Conservation (phyloP, 2,329 filamentous ascomycete genomes). For the Colletotrichum sojae region DNA sequence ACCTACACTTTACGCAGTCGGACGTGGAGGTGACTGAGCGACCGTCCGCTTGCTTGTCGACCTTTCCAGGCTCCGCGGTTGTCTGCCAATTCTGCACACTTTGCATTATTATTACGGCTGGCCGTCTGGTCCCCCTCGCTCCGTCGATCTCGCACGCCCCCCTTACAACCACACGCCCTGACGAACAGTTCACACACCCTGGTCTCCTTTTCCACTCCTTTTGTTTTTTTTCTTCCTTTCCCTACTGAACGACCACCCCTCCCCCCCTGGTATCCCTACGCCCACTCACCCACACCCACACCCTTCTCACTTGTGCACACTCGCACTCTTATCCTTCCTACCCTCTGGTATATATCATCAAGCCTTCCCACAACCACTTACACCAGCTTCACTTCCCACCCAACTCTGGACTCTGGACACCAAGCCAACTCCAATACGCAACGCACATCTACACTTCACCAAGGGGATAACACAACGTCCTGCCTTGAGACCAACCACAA, state of each 20-base stretch:
- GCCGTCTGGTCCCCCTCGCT: constrained; percentile 8
- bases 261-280: constrained; percentile 5
- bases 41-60: constrained; percentile 18
- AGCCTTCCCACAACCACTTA: constrained; percentile 32
- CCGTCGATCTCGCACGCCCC: constrained; percentile 18
- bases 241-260: constrained; percentile 8
- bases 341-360: constrained; percentile 39
- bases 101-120: constrained; percentile 22
- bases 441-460: background rate
- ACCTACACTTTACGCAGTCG: background rate
- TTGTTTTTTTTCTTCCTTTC: constrained; percentile 26
- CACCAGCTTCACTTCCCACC: background rate
- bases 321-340: constrained; percentile 23
- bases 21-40: constrained; percentile 28
- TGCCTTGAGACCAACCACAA: background rate
- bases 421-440: constrained; percentile 15
- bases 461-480: background rate
- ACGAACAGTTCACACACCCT: constrained; percentile 15
- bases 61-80: constrained; percentile 26
- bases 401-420: constrained; percentile 22
- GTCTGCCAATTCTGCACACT: constrained; percentile 23
- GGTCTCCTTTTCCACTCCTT: constrained; percentile 24
- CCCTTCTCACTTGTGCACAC: constrained; percentile 15
- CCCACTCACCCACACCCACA: constrained; percentile 6
- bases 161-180: constrained; percentile 2